Evolutionary conservation across 805 yeast species (phyloP).

Genomic region (Starmerella apicola): DNA sequence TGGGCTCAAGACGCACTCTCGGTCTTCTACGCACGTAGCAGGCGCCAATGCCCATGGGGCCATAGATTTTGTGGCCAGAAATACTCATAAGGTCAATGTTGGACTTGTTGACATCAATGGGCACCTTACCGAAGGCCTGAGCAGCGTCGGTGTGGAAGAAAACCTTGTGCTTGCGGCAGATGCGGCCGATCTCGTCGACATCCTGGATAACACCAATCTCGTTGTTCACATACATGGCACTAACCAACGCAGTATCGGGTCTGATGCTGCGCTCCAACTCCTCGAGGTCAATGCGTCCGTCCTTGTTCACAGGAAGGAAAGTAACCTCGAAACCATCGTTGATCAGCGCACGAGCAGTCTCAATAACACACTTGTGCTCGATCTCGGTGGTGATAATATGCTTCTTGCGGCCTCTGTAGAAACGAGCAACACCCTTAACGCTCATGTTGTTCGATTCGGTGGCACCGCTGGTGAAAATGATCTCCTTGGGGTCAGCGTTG

Average conservation of each 20-base stretch:
- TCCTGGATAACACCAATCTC: conserved; percentile 98
- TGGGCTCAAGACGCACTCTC: conserved; percentile 89
- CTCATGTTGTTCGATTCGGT: conserved; percentile 95
- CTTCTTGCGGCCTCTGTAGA: conserved; percentile 76
- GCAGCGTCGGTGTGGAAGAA: conserved; percentile 98
- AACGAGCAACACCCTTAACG: conserved; percentile 88
- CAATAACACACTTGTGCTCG: conserved; percentile 98
- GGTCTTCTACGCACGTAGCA: conserved; percentile 93
- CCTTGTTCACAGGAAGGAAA: conserved; percentile 67
- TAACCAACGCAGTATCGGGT: conserved; percentile 80
- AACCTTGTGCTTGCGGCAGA: conserved; percentile 77
- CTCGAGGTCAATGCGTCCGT: conserved; percentile 70
- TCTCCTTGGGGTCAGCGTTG: conserved; percentile 91
- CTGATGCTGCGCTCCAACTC: conserved; percentile 72
- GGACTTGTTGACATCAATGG: conserved; percentile 82
- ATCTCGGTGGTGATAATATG: conserved; percentile 95
- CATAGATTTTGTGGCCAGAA: conserved; percentile 92
- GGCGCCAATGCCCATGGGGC: conserved; percentile 97
- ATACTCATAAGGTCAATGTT: conserved; percentile 88
- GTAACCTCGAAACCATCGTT: conserved; percentile 97
- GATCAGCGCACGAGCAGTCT: conserved; percentile 85
- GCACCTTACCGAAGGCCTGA: conserved; percentile 91
- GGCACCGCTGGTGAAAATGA: conserved; percentile 94
- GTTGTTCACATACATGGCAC: conserved; percentile 94
- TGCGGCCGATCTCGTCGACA: conserved; percentile 76